These are phyloP conservation scores for Seminavis robusta DNA, from an alignment of 108 stramenopile species.

Conservation along the genomic window DNA sequence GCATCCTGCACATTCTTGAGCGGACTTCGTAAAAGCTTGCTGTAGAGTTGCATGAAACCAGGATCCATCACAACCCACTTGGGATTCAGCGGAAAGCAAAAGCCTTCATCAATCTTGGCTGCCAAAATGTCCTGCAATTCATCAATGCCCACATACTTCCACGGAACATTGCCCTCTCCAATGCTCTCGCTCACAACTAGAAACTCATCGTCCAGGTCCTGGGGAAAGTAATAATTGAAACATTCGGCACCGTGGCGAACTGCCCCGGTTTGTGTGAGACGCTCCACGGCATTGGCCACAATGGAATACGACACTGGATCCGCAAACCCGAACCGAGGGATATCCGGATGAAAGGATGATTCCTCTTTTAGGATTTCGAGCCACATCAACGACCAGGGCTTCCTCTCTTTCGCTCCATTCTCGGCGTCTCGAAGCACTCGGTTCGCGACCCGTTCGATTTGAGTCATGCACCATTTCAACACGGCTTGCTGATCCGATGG, in stretches of 20 bases:
- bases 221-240: constrained; percentile 64
- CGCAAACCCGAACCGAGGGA: constrained; percentile 60
- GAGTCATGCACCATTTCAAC: constrained; percentile 37
- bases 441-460: constrained; percentile 31
- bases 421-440: too few species aligned
- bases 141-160: constrained; percentile 40
- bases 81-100: constrained; percentile 54
- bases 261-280: constrained; percentile 34
- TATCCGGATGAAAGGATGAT: constrained; percentile 27
- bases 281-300: constrained; percentile 42
- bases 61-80: too few species aligned
- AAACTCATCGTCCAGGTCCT: constrained; percentile 55
- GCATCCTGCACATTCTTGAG: neutral
- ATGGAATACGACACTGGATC: constrained; percentile 51
- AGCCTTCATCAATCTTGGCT: constrained; percentile 47
- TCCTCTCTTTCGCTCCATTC: too few species aligned
- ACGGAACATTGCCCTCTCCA: constrained; percentile 22
- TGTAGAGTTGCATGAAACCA: too few species aligned
- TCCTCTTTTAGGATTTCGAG: constrained; percentile 42
- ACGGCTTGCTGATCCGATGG: constrained; percentile 54
- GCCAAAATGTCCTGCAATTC: constrained; percentile 37
- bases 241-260: constrained; percentile 68
- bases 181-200: constrained; percentile 46
- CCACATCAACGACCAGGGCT: constrained; percentile 50
- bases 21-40: neutral